A percentile compares a stretch with the other conserved stretches of the same genome.
These are phyloP conservation scores for Plasmodium gaboni DNA, from an alignment of 169 alveolate species.

Conservation along the genomic window DNA sequence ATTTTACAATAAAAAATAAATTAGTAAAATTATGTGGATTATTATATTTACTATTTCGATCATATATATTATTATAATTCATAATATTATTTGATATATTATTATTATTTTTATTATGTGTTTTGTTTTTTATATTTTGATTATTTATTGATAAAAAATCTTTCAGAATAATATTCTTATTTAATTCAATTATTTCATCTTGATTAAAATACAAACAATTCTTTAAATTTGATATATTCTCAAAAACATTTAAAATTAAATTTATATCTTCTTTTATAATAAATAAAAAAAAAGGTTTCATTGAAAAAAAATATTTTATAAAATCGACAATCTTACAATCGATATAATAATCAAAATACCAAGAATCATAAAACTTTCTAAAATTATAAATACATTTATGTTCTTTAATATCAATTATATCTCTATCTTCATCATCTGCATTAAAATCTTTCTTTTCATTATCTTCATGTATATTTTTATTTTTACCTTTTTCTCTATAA, in stretches of 20 bases:
- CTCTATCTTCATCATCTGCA: constrained; percentile 1
- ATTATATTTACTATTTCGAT: too few relatives aligned
- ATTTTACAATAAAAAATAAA: constrained; percentile 32
- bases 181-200: constrained; percentile 64
- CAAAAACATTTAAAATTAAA: constrained; percentile 35
- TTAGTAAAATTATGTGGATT: too few relatives aligned
- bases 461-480: background rate
- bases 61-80: too few relatives aligned
- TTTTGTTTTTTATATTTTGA: background rate
- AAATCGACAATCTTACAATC: constrained; percentile 44
- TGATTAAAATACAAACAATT: constrained; percentile 46
- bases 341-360: constrained; percentile 74
- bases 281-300: constrained; percentile 30
- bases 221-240: background rate
- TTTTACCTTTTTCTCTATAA: background rate
- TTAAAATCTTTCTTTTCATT: background rate
- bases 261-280: constrained; percentile 42
- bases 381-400: constrained; percentile 68
- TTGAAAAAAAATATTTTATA: constrained; percentile 25
- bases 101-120: constrained; percentile 8
- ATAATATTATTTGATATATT: too few relatives aligned
- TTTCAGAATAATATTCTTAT: constrained; percentile 11
- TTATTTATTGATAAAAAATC: constrained; percentile 39
- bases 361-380: constrained; percentile 53
- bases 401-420: constrained; percentile 31